Base-by-base conservation (phyloP, 1,284 basidiomycete genomes). In the Boletellus deceptivus region DNA sequence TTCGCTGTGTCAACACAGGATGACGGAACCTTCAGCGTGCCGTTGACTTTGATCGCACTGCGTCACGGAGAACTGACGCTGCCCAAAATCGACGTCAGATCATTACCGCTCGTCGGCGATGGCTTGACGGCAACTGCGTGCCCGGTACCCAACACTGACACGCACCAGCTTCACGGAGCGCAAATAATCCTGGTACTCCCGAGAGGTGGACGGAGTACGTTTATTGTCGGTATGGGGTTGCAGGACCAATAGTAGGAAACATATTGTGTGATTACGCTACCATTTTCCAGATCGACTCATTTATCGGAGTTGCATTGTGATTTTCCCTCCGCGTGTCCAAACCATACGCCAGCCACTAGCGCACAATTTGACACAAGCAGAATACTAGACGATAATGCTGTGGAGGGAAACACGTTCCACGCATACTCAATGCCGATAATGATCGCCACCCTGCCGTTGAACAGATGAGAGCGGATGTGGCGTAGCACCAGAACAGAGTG, bases 341-440 rank as follows among this genome's bases (percentile, higher is more conserved):
- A 78, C 79, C 82, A 89, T 18, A 91, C 62, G 0, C 91, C 91
- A 8, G 74, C 49, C 2, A 94, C 61, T 11, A 93, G 68, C 2
- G 77, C 55, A 0, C 70, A 44, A 63, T 95, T 85, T 24, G 82
- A 79, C 9, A 59, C 62, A 0, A 88, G 68, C 33, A 96, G 70
- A 11, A 84, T 53, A 10, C 67, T 72, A 1, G 92, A 95, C 0
- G 90, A 93, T 3, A 82, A 38, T 0, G 68, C 55, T 1, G 91
- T 95, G 0, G 92, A 89, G 2, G 93, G 93, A 62, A 84, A 94
- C 0, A 87, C 79, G 57, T 93, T 90, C 91, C 93, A 96, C 4
- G 89, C 81, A 64, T 87, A 93, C 68, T 96, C 93, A 53, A 94
- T 83, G 18, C 73, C 74, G 1, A 74, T 54, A 20, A 91, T 71